phyloP scores from a whole-genome alignment of 2,329 filamentous ascomycete genomes.

The Epichloe gansuensis region DNA sequence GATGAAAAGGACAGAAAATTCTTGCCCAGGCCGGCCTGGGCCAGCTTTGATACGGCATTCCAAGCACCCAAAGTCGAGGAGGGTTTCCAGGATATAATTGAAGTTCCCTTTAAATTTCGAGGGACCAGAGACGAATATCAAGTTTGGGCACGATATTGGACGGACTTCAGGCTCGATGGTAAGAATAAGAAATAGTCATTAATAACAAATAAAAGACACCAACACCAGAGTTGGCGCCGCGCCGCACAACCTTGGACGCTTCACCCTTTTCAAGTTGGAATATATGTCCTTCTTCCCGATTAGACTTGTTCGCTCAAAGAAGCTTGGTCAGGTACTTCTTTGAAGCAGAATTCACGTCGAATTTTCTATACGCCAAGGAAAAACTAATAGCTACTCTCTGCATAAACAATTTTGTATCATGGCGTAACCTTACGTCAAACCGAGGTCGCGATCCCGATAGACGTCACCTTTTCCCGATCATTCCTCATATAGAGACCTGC shows the following conservation, averaged over 20 bases:
- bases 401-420: no score
- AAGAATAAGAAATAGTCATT: background rate
- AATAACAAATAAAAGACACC: background rate
- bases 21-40: conserved; percentile 72
- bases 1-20: conserved; percentile 51
- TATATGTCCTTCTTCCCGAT: no score
- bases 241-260: no score
- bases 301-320: background rate
- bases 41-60: conserved; percentile 60
- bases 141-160: conserved; percentile 71
- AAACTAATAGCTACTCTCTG: no score
- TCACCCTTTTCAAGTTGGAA: no score
- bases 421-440: no score
- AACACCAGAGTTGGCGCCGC: background rate
- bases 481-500: no score
- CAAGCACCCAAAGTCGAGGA: conserved; percentile 60
- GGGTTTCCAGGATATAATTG: conserved; percentile 71
- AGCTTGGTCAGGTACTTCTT: no score
- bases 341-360: no score
- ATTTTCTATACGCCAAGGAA: no score
- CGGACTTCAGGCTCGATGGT: conserved; percentile 25
- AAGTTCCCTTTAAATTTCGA: conserved; percentile 64
- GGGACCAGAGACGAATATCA: conserved; percentile 56
- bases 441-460: no score
- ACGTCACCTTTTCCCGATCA: no score